A percentile compares a stretch with the other conserved stretches of the same genome.
Conservation (phyloP, 2,329 filamentous ascomycete species). For the Colletotrichum agaves region DNA sequence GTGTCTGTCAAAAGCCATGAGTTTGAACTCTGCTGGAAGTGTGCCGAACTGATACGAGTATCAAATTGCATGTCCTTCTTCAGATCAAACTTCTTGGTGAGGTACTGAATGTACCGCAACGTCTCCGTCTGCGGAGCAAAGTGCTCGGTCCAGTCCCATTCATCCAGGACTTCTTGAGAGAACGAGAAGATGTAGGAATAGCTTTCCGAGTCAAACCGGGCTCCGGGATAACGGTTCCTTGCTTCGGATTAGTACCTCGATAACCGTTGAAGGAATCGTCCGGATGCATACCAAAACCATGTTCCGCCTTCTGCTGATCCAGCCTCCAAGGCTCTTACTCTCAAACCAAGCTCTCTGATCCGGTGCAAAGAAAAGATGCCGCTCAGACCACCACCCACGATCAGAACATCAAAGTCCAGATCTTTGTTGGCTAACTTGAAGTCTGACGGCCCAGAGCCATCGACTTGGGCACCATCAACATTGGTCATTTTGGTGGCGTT, state of each 20-base stretch:
- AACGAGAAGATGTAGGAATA: conserved; percentile 58
- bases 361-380: conserved; percentile 55
- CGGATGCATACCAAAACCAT: conserved; percentile 52
- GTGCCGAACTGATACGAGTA: conserved; percentile 44
- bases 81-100: conserved; percentile 50
- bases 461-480: not conserved
- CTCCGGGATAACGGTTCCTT: conserved; percentile 56
- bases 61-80: conserved; percentile 46
- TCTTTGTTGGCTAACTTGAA: conserved; percentile 28
- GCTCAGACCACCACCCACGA: conserved; percentile 53
- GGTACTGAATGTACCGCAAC: conserved; percentile 51
- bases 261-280: no score
- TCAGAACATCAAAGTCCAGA: conserved; percentile 49
- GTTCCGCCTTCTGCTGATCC: conserved; percentile 55
- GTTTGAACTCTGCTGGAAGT: conserved; percentile 41
- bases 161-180: conserved; percentile 52
- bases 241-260: not conserved
- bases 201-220: conserved; percentile 58
- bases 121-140: conserved; percentile 50
- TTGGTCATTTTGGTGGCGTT: not conserved
- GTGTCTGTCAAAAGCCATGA: conserved; percentile 45
- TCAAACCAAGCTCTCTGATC: conserved; percentile 51
- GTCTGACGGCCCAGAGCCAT: not conserved
- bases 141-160: conserved; percentile 53
- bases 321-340: conserved; percentile 52